Conservation (phyloP, 2,329 filamentous ascomycete species). For the Cladosporium cucumerinum region DNA sequence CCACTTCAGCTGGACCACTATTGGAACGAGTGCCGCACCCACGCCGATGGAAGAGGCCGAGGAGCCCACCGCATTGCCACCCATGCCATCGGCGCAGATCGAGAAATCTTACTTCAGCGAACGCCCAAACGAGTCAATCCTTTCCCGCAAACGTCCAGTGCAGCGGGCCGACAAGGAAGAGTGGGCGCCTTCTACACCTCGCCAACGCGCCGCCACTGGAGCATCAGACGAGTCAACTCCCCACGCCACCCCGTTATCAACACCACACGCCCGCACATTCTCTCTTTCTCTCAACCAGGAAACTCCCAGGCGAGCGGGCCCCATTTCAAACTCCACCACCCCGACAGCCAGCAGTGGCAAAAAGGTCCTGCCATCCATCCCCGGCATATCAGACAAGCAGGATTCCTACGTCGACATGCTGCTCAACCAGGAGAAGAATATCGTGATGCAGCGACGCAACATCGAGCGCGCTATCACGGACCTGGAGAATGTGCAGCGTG, state of each 20-base stretch:
- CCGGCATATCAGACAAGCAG: slow-evolving; percentile 41
- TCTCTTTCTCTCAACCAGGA: slow-evolving; percentile 7
- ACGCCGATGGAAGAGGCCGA: slow-evolving; percentile 16
- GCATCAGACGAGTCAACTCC: slow-evolving; percentile 2
- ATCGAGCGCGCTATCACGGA: slow-evolving; percentile 70
- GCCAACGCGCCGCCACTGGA: background rate
- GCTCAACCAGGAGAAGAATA: slow-evolving; percentile 61
- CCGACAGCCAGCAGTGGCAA: slow-evolving; percentile 18
- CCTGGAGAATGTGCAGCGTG: slow-evolving; percentile 70
- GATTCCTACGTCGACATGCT: slow-evolving; percentile 59
- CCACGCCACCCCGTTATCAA: slow-evolving; percentile 3
- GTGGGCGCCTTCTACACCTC: slow-evolving; percentile 24
- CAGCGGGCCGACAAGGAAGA: slow-evolving; percentile 29
- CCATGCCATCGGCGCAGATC: slow-evolving; percentile 5
- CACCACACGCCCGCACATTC: slow-evolving; percentile 24
- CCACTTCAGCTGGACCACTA: slow-evolving; percentile 44
- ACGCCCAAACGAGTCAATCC: slow-evolving; percentile 30
- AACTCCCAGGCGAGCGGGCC: background rate
- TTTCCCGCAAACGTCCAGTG: slow-evolving; percentile 32
- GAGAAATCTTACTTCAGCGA: slow-evolving; percentile 8
- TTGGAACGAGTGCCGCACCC: slow-evolving; percentile 23
- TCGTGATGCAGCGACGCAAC: slow-evolving; percentile 67
- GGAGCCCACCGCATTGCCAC: background rate
- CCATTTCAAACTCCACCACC: slow-evolving; percentile 8
- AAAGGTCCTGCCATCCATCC: slow-evolving; percentile 34